phyloP scores from a whole-genome alignment of 345 rosid genomes.

The Hibiscus tridactylites region DNA sequence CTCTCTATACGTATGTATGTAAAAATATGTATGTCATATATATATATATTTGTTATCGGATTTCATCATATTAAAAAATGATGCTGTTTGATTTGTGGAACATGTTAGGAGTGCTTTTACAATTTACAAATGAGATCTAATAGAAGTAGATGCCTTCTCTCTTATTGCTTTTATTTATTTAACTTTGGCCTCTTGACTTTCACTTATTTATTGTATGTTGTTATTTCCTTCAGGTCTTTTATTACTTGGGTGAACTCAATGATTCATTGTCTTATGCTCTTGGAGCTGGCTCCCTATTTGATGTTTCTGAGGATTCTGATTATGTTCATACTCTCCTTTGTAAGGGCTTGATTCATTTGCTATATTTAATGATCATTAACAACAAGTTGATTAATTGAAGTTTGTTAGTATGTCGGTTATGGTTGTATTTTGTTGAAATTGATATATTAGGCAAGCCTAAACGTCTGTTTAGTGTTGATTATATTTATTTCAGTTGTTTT shows the following conservation, averaged over 20 bases:
- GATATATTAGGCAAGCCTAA: background rate
- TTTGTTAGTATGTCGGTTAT: background rate
- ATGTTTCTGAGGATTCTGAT: slow-evolving; percentile 93
- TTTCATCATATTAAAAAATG: background rate
- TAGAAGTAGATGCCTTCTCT: background rate
- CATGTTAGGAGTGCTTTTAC: background rate
- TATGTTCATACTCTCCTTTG: slow-evolving; percentile 91
- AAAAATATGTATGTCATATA: background rate
- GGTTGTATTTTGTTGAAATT: background rate
- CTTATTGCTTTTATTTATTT: background rate
- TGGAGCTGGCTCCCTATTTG: slow-evolving; percentile 89
- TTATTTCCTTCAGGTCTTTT: slow-evolving; percentile 57
- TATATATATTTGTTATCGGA: background rate
- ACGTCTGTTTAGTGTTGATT: background rate
- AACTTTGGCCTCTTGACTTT: background rate
- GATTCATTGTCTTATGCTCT: slow-evolving; percentile 99
- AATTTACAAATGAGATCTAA: background rate
- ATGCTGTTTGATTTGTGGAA: background rate
- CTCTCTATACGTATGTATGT: background rate
- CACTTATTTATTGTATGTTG: background rate
- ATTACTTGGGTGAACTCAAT: slow-evolving; percentile 90
- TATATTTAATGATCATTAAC: background rate
- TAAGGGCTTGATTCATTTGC: slow-evolving; percentile 23
- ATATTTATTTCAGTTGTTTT: background rate
- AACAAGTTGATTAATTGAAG: background rate